Percentiles rank a stretch among this genome's conserved stretches.
Conservation (phyloP, 2,329 filamentous ascomycete species). For the Botryotinia calthae region DNA sequence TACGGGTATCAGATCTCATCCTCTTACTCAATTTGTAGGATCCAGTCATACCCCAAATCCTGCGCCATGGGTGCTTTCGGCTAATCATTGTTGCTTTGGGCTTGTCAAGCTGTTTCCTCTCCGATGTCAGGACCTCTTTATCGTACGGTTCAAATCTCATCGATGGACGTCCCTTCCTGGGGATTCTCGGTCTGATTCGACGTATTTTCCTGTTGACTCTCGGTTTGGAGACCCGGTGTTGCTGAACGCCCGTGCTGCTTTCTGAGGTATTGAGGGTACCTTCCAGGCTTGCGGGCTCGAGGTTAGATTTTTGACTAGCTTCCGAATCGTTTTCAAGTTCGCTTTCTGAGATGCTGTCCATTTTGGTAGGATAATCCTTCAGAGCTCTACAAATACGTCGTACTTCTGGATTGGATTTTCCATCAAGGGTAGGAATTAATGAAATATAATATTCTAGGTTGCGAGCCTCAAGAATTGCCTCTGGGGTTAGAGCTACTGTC, state of each 20-base stretch:
- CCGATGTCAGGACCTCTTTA: not conserved
- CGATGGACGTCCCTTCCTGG: not conserved
- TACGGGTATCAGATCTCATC: not conserved
- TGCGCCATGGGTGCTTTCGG: not conserved
- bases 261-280: not conserved
- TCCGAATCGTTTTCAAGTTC: not conserved
- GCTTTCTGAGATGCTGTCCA: not conserved
- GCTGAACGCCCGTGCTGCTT: not conserved
- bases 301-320: not conserved
- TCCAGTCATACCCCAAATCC: not conserved
- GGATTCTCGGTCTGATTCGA: not conserved
- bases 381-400: accelerated
- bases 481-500: not conserved
- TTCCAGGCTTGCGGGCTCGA: not conserved
- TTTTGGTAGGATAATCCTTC: accelerated
- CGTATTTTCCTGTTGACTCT: not conserved
- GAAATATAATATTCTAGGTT: not conserved
- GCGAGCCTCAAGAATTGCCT: not conserved
- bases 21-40: not conserved
- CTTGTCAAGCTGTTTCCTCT: not conserved
- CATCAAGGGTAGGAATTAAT: accelerated
- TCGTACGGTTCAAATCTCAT: not conserved
- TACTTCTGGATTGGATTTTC: not conserved
- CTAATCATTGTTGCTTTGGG: not conserved
- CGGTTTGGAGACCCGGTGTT: not conserved